Conservation (phyloP, 2,329 filamentous ascomycete species). For the Lachnellula occidentalis region DNA sequence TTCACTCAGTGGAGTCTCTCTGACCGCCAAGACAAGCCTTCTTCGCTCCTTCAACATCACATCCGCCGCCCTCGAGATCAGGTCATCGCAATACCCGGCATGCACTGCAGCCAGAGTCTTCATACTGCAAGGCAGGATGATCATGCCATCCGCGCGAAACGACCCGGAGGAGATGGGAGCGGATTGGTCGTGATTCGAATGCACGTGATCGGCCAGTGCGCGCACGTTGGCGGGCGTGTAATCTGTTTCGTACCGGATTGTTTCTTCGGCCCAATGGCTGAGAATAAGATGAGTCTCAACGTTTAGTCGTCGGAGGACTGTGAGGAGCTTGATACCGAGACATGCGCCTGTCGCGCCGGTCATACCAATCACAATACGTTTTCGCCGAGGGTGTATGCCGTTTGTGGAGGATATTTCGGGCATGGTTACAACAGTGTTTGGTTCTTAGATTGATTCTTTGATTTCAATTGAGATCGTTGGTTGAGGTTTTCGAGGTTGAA, state of each 20-base stretch:
- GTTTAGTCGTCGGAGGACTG: constrained; percentile 36
- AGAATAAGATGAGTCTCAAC: constrained; percentile 45
- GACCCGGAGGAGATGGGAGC: constrained; percentile 42
- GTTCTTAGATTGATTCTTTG: too few species aligned
- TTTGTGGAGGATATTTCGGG: too few species aligned
- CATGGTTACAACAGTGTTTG: too few species aligned
- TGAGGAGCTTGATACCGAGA: constrained; percentile 38
- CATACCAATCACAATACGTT: constrained; percentile 41
- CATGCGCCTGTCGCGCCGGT: constrained; percentile 45
- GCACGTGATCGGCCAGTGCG: constrained; percentile 34
- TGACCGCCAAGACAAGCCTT: constrained; percentile 35
- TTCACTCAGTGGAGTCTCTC: constrained; percentile 42
- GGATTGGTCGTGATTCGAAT: constrained; percentile 39
- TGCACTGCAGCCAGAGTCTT: constrained; percentile 42
- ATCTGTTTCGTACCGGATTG: constrained; percentile 43
- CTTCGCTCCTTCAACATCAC: constrained; percentile 42
- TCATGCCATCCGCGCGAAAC: constrained; percentile 42
- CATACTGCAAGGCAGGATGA: constrained; percentile 43
- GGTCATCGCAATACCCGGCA: constrained; percentile 38
- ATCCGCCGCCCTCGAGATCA: constrained; percentile 41
- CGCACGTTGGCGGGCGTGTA: constrained; percentile 34
- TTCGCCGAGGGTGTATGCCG: constrained; percentile 5
- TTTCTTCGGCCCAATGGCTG: constrained; percentile 44
- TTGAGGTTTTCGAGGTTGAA: too few species aligned
- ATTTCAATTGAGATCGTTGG: too few species aligned